Evolutionary conservation across 768 basidiomycete genomes (phyloP), one percentile per base, ranked within the genome.

Genomic region (Rhizopogon vinicolor): DNA sequence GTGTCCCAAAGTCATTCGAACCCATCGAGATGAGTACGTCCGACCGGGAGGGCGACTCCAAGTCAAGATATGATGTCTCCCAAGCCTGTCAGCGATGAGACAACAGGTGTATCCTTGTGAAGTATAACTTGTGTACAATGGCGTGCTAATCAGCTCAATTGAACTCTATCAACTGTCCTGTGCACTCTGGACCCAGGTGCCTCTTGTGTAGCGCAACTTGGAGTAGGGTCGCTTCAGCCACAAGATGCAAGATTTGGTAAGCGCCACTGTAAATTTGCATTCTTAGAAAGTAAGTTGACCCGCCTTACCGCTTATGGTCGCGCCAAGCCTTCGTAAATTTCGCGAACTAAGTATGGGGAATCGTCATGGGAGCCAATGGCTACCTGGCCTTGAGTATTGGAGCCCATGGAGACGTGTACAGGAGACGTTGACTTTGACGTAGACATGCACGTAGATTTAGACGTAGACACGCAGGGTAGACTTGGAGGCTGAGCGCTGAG

Each of bases 11-110:
- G 25, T 25, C 25, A 25, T 95, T 79, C 2, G 85, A 79, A 1
- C 95, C 95, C 78, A 94, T 85, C 2, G 93, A 84, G 22, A 96
- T 63, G 29, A 95, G 59, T 3, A 82, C 64, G 60, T 87, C 88
- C 44, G 69, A 64, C 22, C 64, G 63, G 6, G 66, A 74, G 14
- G 66, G 59, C 50, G 61, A 64, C 9, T 80, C 76, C 13, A 92
- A 71, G 2, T 85, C 86, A 44, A 91, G 69, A 62, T 87, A 92
- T 51, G 84, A 85, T 7, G 92, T 91, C 68, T 96, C 89, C 93
- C 95, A 98, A 43, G 84, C 77, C n/a, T n/a, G 0, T 86, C 82
- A 13, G 83, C 82, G 14, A 92, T 72, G 25, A 73, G 62, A 31
- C 75, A 78, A 42, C 76, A 71, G 14, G 68, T 60, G 67, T 84